Conservation (phyloP, 2,329 filamentous ascomycete species). For the Rhynchosporium secalis region DNA sequence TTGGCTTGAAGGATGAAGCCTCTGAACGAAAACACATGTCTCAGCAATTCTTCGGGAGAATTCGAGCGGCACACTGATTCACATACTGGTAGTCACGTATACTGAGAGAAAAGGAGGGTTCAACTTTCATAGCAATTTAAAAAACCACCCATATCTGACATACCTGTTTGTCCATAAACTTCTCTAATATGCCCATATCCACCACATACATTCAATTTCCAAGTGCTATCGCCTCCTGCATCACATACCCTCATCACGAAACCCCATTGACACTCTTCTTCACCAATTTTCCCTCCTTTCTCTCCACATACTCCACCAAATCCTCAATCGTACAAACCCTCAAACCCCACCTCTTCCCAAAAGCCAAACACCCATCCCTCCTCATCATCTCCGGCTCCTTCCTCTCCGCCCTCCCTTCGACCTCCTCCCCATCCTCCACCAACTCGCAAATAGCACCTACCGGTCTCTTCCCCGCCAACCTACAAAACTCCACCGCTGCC, state of each 20-base stretch:
- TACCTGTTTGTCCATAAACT: too few species aligned
- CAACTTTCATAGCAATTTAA: too few species aligned
- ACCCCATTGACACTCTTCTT: conserved; percentile 29
- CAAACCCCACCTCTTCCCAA: conserved; percentile 84
- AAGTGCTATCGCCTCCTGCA: too few species aligned
- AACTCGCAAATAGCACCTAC: conserved; percentile 89
- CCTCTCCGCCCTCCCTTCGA: conserved; percentile 66
- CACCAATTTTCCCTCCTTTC: conserved; percentile 37
- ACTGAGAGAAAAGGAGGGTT: too few species aligned
- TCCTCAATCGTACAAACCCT: conserved; percentile 96
- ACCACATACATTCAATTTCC: too few species aligned
- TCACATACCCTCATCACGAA: conserved; percentile 4
- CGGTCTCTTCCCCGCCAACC: conserved; percentile 73
- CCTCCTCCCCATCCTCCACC: conserved; percentile 78
- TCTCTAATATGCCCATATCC: too few species aligned
- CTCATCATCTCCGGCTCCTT: conserved; percentile 83
- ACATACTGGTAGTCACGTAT: too few species aligned
- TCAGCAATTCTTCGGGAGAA: too few species aligned
- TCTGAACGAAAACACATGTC: too few species aligned
- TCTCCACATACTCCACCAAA: conserved; percentile 63
- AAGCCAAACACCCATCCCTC: conserved; percentile 81
- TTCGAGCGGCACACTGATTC: too few species aligned
- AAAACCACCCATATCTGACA: too few species aligned
- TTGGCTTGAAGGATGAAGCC: too few species aligned
- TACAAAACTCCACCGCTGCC: conserved; percentile 87